Base-by-base conservation (phyloP, 345 rosid genomes). In the Aethionema arabicum region DNA sequence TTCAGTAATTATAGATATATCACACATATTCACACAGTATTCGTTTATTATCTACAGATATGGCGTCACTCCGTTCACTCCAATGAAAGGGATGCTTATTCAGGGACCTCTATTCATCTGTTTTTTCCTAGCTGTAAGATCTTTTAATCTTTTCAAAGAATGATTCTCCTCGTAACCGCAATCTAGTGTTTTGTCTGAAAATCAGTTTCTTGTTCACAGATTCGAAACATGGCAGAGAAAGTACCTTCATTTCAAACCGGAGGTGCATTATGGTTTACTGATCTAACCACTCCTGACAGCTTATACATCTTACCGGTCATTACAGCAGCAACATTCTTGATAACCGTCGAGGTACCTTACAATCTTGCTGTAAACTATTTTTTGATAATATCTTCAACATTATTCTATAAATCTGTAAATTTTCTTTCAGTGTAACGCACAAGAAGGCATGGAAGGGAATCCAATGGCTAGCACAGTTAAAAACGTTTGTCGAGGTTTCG, bases 401-500 rank as follows among this genome's bases (percentile, higher is more conserved):
- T 49, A 49, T 5, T 16, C 30, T 58, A 5, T 44, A 41, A 52
- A 33, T 21, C 45, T 3, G 13, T 21, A 45, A 59, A 40, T 15
- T 57, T 57, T 27, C 56, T 46, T 52, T 15, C 78, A 92, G 95
- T 70, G 65, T 76, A 87, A 87, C 65, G 78, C 78, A 76, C 95
- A 85, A 81, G 95, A 93, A 79, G 97, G 95, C 56, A 74, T 93
- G 90, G 96, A 84, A 77, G 99, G 88, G 68, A 87, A 87, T 73
- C 81, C 88, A 21, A 52, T 56, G 68, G 80, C 82, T 61, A 49
- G 47, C 41, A 81, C 83, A 57, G 67, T 87, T 52, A 89, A 85
- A 72, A 82, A 75, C 21, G 40, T 89, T 44, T 81, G 72, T 0
- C 79, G 95, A 54, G 84, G 46, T 59, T 50, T 93, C 35, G 95